Percentiles rank a stretch among this genome's conserved stretches.
Conservation (phyloP, 2,329 filamentous ascomycete species). For the Apiospora marii region DNA sequence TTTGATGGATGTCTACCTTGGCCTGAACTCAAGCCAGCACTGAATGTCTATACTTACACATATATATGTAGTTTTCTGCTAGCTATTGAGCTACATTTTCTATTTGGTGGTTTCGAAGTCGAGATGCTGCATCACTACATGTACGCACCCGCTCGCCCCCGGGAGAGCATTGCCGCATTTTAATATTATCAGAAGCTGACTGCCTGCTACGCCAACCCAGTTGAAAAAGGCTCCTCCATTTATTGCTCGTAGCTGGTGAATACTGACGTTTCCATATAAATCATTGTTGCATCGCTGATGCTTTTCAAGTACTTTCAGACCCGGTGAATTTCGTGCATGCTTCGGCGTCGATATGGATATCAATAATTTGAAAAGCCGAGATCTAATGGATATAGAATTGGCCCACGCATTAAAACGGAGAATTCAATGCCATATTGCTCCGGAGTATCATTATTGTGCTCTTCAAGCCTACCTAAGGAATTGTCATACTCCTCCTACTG, state of each 20-base stretch:
- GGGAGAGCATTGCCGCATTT: neutral
- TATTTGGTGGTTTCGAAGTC: too few species aligned
- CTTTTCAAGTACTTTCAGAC: neutral
- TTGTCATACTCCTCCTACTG: neutral
- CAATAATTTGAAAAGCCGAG: too few species aligned
- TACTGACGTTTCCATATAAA: neutral
- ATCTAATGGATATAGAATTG: too few species aligned
- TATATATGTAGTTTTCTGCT: too few species aligned
- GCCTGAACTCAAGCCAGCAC: too few species aligned
- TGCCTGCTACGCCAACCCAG: neutral
- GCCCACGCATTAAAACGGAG: too few species aligned
- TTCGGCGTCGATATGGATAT: neutral
- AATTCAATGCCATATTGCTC: neutral
- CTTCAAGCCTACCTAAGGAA: neutral
- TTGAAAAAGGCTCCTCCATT: neutral
- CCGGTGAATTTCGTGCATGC: too few species aligned
- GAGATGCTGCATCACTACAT: too few species aligned
- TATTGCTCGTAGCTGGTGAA: neutral
- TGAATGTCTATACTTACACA: too few species aligned
- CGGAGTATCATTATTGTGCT: neutral
- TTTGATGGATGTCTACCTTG: too few species aligned
- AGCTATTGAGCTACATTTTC: too few species aligned
- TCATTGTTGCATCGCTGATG: neutral
- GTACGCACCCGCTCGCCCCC: too few species aligned
- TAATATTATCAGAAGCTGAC: neutral